These are phyloP conservation scores for Furcasterigmium furcatum DNA, from an alignment of 2,329 filamentous ascomycete species.

Conservation along the genomic window DNA sequence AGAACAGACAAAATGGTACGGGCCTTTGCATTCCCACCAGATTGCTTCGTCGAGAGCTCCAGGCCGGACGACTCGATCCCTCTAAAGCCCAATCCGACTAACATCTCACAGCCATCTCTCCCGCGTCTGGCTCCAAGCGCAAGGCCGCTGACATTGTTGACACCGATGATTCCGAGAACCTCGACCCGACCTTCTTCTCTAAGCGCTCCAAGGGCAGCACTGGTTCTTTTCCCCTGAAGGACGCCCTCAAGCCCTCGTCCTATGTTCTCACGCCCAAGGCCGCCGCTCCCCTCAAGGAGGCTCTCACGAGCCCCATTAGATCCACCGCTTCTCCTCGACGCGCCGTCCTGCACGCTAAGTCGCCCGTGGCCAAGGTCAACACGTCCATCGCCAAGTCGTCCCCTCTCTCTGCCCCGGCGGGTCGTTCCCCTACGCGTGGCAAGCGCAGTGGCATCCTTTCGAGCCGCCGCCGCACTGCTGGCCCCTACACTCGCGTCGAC, in stretches of 20 bases:
- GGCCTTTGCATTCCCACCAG: constrained; percentile 10
- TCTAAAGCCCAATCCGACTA: background rate
- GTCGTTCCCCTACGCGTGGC: constrained; percentile 71
- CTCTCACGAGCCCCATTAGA: constrained; percentile 26
- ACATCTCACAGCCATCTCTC: constrained; percentile 32
- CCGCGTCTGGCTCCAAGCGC: constrained; percentile 45
- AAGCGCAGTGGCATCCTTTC: constrained; percentile 69
- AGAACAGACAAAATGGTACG: constrained; percentile 75
- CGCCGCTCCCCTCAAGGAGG: constrained; percentile 17
- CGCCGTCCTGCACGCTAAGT: constrained; percentile 48
- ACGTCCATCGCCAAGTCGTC: constrained; percentile 42
- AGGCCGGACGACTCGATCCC: background rate
- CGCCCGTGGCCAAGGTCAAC: constrained; percentile 44
- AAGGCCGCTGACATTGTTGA: constrained; percentile 52
- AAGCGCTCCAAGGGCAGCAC: constrained; percentile 57
- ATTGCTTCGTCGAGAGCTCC: background rate
- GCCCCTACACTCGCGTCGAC: constrained; percentile 66
- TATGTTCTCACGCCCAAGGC: constrained; percentile 39
- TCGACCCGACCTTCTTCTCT: constrained; percentile 53
- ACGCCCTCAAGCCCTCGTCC: constrained; percentile 44
- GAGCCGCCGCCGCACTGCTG: constrained; percentile 62
- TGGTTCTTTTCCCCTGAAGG: constrained; percentile 34
- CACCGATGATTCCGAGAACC: constrained; percentile 55
- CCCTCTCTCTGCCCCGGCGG: constrained; percentile 66
- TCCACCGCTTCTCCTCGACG: constrained; percentile 30